These are phyloP conservation scores for Aureobasidium melanogenum DNA, from an alignment of 2,329 filamentous ascomycete species.

Conservation along the genomic window DNA sequence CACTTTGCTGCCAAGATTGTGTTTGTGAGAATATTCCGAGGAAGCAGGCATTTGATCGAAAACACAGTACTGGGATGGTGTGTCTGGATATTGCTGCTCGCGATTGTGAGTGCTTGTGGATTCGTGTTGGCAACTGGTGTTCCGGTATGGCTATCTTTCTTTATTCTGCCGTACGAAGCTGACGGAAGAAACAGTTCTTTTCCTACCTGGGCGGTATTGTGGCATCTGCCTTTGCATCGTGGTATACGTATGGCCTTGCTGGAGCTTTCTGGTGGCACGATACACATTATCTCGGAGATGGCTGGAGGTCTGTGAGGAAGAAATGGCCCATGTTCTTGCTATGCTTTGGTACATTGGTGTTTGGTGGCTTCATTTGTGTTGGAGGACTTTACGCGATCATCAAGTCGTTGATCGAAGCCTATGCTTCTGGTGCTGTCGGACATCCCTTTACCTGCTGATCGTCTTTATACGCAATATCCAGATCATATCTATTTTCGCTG, in stretches of 20 bases:
- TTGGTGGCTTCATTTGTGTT: constrained; percentile 41
- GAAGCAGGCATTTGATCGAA: constrained; percentile 38
- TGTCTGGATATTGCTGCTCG: constrained; percentile 38
- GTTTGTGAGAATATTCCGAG: constrained; percentile 42
- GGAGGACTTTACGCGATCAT: constrained; percentile 44
- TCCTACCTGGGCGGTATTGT: constrained; percentile 43
- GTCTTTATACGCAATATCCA: not conserved
- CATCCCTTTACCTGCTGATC: constrained; percentile 22
- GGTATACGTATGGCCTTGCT: constrained; percentile 43
- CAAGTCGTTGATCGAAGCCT: constrained; percentile 28
- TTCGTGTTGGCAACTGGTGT: constrained; percentile 40
- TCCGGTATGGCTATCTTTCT: constrained; percentile 42
- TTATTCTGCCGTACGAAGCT: no score
- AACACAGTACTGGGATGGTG: constrained; percentile 41
- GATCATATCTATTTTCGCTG: not conserved
- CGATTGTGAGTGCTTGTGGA: constrained; percentile 39
- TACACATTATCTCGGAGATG: constrained; percentile 23
- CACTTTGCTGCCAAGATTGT: constrained; percentile 46
- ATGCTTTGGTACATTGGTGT: constrained; percentile 30
- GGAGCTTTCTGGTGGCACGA: constrained; percentile 47
- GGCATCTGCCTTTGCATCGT: constrained; percentile 43
- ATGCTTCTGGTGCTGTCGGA: constrained; percentile 21
- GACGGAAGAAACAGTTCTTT: not conserved
- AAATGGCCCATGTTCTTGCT: constrained; percentile 22
- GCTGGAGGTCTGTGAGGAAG: not conserved